Evolutionary conservation across 352 stramenopile species (phyloP).

Genomic region (Phytophthora tentaculata): DNA sequence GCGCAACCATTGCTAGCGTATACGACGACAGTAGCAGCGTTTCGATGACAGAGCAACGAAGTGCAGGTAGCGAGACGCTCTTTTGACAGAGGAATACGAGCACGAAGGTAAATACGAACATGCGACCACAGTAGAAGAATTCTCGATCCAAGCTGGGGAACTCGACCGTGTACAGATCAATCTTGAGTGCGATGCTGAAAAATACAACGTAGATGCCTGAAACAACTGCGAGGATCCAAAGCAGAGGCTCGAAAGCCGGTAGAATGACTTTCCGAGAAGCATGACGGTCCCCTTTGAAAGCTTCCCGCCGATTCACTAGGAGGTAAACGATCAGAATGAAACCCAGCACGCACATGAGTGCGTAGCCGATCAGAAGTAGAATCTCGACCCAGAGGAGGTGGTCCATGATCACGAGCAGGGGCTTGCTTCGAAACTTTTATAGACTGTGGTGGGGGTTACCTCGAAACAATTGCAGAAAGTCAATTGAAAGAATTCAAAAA

Average conservation of each 20-base stretch:
- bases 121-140: slow-evolving; percentile 44
- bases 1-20: slow-evolving; percentile 41
- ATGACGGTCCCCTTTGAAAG: slow-evolving; percentile 39
- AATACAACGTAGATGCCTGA: slow-evolving; percentile 46
- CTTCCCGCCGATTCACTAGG: slow-evolving; percentile 32
- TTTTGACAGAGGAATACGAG: slow-evolving; percentile 58
- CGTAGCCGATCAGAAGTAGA: slow-evolving; percentile 37
- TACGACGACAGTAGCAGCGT: slow-evolving; percentile 44
- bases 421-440: not conserved
- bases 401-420: slow-evolving; percentile 5
- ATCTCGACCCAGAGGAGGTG: slow-evolving; percentile 29
- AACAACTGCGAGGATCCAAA: slow-evolving; percentile 38
- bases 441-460: not conserved
- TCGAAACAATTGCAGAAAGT: not conserved
- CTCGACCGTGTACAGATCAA: slow-evolving; percentile 26
- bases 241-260: slow-evolving; percentile 56
- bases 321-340: slow-evolving; percentile 44
- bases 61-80: slow-evolving; percentile 52
- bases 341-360: slow-evolving; percentile 40
- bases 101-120: slow-evolving; percentile 55
- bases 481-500: slow-evolving; percentile 9
- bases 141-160: slow-evolving; percentile 36
- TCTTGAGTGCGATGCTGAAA: slow-evolving; percentile 37
- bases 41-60: slow-evolving; percentile 37
- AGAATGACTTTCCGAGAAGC: slow-evolving; percentile 50